These are phyloP conservation scores for Phalaenopsis hybrid DNA, from an alignment of 116 monocot genomes.

Conservation along the genomic window DNA sequence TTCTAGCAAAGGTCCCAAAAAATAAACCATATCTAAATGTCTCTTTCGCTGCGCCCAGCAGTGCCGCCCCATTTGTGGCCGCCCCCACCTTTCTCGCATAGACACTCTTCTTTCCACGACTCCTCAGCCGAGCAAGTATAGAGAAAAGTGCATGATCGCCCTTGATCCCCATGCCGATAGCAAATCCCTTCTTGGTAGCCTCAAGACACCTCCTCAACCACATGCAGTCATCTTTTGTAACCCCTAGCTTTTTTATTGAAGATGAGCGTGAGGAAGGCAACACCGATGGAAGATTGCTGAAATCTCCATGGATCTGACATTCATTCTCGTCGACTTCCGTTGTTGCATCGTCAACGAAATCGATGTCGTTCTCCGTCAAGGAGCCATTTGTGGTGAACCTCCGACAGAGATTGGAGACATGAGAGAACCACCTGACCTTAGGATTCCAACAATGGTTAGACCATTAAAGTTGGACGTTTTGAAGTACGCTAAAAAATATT, in stretches of 20 bases:
- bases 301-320: background rate
- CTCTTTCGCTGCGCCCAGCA: conserved; percentile 57
- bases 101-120: conserved; percentile 39
- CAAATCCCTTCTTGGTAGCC: conserved; percentile 82
- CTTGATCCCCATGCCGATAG: conserved; percentile 80
- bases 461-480: no score
- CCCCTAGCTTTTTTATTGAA: background rate
- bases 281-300: background rate
- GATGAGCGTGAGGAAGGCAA: no score
- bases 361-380: background rate
- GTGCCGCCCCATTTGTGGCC: conserved; percentile 65
- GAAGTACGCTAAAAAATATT: no score
- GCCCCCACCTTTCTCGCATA: conserved; percentile 43
- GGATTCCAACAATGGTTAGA: no score
- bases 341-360: background rate
- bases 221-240: conserved; percentile 29
- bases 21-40: conserved; percentile 84
- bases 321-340: background rate
- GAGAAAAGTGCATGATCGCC: conserved; percentile 90
- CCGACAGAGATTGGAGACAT: background rate
- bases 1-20: conserved; percentile 78
- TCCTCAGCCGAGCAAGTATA: conserved; percentile 60
- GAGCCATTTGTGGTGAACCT: background rate
- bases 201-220: conserved; percentile 49
- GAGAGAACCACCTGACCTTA: background rate